phyloP scores from a whole-genome alignment of 2,329 filamentous ascomycete species.

The Neobulgaria alba region DNA sequence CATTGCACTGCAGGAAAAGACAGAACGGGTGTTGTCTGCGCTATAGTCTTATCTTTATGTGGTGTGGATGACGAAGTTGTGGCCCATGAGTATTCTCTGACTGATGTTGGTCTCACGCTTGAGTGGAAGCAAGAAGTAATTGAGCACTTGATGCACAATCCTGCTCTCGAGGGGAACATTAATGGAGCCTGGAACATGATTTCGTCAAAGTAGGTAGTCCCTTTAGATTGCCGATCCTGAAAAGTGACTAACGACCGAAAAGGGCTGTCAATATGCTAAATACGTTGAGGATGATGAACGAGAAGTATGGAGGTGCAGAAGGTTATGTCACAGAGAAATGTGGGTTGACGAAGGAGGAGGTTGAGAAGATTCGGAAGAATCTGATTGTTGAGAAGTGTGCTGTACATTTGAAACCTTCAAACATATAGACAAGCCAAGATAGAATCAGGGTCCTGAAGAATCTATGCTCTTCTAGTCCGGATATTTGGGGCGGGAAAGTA shows the following conservation, averaged over 20 bases:
- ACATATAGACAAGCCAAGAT: no score
- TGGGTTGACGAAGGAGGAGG: conserved; percentile 45
- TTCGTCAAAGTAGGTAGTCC: conserved; percentile 28
- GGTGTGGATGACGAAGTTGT: conserved; percentile 50
- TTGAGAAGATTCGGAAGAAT: conserved; percentile 44
- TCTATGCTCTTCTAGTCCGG: no score
- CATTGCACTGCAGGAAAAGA: conserved; percentile 76
- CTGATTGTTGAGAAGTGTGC: conserved; percentile 31
- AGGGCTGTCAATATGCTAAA: conserved; percentile 42
- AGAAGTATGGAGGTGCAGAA: conserved; percentile 55
- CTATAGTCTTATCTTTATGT: conserved; percentile 54
- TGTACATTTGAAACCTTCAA: conserved; percentile 12
- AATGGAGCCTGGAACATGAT: conserved; percentile 37
- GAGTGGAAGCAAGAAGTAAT: conserved; percentile 44
- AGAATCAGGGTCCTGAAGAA: no score
- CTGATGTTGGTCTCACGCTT: conserved; percentile 48
- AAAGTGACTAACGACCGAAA: no score
- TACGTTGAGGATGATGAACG: conserved; percentile 44
- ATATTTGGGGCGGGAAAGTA: no score
- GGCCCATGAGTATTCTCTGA: conserved; percentile 62
- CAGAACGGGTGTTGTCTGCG: conserved; percentile 62
- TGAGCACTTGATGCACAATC: conserved; percentile 40
- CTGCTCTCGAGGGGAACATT: conserved; percentile 34
- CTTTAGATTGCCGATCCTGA: conserved; percentile 5
- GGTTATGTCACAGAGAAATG: conserved; percentile 52